These are phyloP conservation scores for Scalesia atractyloides DNA, from an alignment of 129 eudicot species.

Conservation along the genomic window DNA sequence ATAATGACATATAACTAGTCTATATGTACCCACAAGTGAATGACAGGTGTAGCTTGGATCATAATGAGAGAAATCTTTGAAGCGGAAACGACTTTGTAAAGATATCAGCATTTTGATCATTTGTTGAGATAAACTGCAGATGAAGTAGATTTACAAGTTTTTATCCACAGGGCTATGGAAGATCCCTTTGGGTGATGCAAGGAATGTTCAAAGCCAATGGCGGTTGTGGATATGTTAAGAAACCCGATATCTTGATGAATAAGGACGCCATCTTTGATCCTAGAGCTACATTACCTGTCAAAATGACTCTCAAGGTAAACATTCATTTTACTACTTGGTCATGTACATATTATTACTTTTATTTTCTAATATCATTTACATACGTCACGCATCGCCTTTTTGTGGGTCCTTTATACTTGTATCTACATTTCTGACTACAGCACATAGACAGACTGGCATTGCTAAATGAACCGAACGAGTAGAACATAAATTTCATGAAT, in stretches of 20 bases:
- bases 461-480: not conserved
- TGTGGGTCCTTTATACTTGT: not conserved
- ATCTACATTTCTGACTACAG: not conserved
- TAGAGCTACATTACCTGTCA: constrained; percentile 49
- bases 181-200: constrained; percentile 96
- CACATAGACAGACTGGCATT: not conserved
- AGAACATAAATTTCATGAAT: not conserved
- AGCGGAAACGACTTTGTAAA: too few relatives aligned
- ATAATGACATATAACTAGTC: too few relatives aligned
- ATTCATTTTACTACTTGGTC: not conserved
- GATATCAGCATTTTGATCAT: too few relatives aligned
- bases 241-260: constrained; percentile 76
- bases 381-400: not conserved
- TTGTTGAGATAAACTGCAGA: too few relatives aligned
- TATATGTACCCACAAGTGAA: too few relatives aligned
- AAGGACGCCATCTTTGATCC: constrained; percentile 62
- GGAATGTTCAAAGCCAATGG: constrained; percentile 98
- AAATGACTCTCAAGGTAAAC: constrained; percentile 69
- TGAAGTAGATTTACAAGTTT: not conserved
- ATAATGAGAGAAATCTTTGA: too few relatives aligned
- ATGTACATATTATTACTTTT: not conserved
- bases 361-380: not conserved
- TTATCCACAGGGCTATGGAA: constrained; percentile 79
- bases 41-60: too few relatives aligned
- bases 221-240: constrained; percentile 91